Evolutionary conservation across 305 asterid species (phyloP).

Genomic region (Ilex paraguariensis): DNA sequence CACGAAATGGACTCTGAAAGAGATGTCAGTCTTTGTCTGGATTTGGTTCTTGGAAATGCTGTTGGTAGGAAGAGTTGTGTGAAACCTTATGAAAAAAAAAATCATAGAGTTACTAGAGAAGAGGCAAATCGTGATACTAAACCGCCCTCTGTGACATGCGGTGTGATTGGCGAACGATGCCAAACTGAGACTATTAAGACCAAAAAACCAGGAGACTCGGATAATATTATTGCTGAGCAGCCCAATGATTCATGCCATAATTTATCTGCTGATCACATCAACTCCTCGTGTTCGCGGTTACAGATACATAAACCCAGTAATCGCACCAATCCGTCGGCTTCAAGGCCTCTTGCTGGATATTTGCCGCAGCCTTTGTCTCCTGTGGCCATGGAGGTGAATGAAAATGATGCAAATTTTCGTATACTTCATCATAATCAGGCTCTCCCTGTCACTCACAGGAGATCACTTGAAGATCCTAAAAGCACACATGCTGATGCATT

Average conservation of each 20-base stretch:
- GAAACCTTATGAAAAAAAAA: background rate
- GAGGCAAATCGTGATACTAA: background rate
- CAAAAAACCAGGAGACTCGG: background rate
- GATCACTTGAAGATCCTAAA: background rate
- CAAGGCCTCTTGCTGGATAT: conserved; percentile 2
- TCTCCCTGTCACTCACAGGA: background rate
- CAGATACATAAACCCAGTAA: too few species aligned
- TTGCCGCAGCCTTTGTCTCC: background rate
- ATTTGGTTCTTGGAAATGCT: conserved; percentile 12
- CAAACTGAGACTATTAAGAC: background rate
- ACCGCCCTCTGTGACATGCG: background rate
- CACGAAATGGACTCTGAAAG: conserved; percentile 3
- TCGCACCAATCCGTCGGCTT: conserved; percentile 6
- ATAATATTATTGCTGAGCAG: background rate
- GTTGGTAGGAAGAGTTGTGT: background rate
- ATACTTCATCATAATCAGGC: background rate
- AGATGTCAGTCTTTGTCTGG: conserved; percentile 5
- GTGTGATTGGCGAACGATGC: background rate
- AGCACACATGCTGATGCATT: background rate
- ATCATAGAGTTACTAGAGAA: background rate
- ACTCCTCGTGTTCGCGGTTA: background rate
- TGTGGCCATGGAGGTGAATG: background rate
- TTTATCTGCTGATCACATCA: background rate
- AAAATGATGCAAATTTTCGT: background rate
- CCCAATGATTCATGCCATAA: conserved; percentile 1